Conservation (phyloP, 257 asterid species). For the Mitragyna speciosa region DNA sequence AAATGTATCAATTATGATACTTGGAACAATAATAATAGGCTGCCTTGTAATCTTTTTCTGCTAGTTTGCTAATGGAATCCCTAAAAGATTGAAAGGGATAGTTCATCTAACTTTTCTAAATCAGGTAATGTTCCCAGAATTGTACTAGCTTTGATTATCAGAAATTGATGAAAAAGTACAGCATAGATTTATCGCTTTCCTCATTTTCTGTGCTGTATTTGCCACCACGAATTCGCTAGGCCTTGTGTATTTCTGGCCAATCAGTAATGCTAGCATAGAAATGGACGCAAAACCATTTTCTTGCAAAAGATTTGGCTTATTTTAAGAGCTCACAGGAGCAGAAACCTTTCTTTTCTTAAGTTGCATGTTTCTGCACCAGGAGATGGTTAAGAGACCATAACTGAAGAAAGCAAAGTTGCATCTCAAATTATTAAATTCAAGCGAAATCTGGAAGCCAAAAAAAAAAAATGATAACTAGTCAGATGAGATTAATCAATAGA, state of each 20-base stretch:
- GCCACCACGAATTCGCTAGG: neutral
- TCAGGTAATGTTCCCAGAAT: neutral
- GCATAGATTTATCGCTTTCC: neutral
- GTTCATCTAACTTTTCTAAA: neutral
- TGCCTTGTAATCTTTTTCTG: constrained; percentile 1
- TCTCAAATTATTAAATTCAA: too few species aligned
- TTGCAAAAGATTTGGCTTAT: neutral
- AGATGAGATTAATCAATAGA: neutral
- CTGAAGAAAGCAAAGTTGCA: neutral
- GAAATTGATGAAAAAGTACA: neutral
- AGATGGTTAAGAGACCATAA: neutral
- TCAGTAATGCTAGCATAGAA: neutral
- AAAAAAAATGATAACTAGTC: neutral
- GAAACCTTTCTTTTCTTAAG: neutral
- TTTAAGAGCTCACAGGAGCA: neutral
- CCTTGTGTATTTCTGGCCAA: neutral
- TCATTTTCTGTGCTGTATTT: constrained; percentile 7
- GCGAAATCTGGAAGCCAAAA: neutral
- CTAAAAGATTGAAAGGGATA: constrained; percentile 8
- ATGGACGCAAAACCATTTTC: neutral
- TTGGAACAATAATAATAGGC: neutral
- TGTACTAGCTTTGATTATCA: neutral
- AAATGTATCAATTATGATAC: neutral
- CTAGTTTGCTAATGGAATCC: constrained; percentile 8
- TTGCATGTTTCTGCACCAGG: neutral